Evolutionary conservation across 2,329 filamentous ascomycete genomes (phyloP), one percentile per base, ranked within the genome.

Genomic region (Fusarium sp.): DNA sequence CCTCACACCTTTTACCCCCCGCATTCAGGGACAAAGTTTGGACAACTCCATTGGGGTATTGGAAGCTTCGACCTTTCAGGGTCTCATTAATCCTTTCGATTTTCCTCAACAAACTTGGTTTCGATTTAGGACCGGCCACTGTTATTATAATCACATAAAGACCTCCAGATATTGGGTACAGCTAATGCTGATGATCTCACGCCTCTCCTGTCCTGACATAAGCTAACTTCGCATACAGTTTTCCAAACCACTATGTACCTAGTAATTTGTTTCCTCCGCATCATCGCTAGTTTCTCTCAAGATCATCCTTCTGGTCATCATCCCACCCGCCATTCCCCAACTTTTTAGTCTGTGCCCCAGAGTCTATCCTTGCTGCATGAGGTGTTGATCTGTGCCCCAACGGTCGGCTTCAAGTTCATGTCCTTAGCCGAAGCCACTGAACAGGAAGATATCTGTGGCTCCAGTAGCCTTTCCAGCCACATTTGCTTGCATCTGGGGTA

Each of bases 361-460:
- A 62, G 43, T 62, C 41, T 28, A 74, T 53, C 71, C 73, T 52
- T 75, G 70, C 59, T 51, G 59, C 62, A 64, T 64, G 13, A 28
- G 23, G 49, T 28, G 58, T 52, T 59, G 49, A 62, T 61, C 46
- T 58, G 41, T 72, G 62, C 73, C 73, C 71, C 73, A 75, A 74
- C 73, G 58, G 67, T 58, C 67, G 73, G 73, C 60, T 62, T 63
- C 62, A 70, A 65, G 56, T 54, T 43, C 44, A 64, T 56, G 28
- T 46, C 62, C 65, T 41, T 65, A 68, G 65, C 73, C 73, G 71
- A 75, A 75, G 73, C 73, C 72, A 75, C 71, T 53, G 30, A 39
- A 50, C 34, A 48, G 50, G 34, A 42, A 50, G 30, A 54, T 39
- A 39, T 25, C n/a, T 58, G 59, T 62, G 67, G 67, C 67, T 64